Conservation (phyloP, 768 basidiomycete genomes). For the Mycena rebaudengoi region DNA sequence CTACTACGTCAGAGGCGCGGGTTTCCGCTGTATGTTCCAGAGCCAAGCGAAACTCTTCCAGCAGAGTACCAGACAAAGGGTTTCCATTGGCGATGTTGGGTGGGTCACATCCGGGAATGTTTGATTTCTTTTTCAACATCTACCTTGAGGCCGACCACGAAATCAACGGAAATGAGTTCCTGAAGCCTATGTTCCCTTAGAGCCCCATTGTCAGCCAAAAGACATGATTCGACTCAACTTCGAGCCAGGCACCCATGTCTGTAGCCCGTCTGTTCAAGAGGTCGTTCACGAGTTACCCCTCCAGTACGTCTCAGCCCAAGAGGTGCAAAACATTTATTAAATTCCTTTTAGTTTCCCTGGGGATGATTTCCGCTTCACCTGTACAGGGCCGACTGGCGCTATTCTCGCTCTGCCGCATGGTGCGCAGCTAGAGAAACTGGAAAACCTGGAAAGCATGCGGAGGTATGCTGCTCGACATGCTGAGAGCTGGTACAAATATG, state of each 20-base stretch:
- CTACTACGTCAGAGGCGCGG: slow-evolving; percentile 28
- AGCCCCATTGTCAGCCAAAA: background rate
- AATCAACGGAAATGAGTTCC: slow-evolving; percentile 43
- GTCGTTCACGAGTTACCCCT: background rate
- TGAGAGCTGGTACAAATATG: slow-evolving; percentile 25
- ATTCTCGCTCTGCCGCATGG: slow-evolving; percentile 25
- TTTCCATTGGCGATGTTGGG: slow-evolving; percentile 44
- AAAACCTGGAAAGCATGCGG: slow-evolving; percentile 10
- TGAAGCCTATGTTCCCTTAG: slow-evolving; percentile 24
- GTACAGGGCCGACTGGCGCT: slow-evolving; percentile 15
- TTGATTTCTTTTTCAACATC: slow-evolving; percentile 37
- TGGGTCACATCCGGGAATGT: slow-evolving; percentile 40
- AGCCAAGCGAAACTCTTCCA: slow-evolving; percentile 32
- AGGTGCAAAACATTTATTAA: too few species aligned
- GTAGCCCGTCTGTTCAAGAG: background rate
- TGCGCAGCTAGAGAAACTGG: background rate
- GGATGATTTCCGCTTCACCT: slow-evolving; percentile 10
- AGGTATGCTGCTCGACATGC: slow-evolving; percentile 20
- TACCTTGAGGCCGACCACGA: slow-evolving; percentile 35
- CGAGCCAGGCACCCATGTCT: background rate
- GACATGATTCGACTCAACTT: background rate
- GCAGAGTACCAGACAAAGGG: slow-evolving; percentile 27
- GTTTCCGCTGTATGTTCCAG: slow-evolving; percentile 40
- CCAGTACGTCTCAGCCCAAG: background rate
- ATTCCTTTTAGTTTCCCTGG: too few species aligned